phyloP scores from a whole-genome alignment of 345 rosid species.

The Viola odorata region DNA sequence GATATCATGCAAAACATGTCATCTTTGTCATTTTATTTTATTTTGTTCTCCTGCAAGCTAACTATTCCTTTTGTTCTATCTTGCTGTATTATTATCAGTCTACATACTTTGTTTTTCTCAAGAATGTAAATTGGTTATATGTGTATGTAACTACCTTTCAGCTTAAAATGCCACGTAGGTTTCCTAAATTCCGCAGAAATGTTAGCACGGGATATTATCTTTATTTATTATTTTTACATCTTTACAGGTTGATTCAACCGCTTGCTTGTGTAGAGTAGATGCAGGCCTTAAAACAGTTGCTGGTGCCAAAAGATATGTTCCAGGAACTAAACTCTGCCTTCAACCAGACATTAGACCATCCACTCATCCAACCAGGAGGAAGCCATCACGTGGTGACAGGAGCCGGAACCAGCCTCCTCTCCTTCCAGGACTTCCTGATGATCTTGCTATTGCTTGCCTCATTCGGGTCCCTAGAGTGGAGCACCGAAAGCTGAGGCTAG shows the following conservation, averaged over 20 bases:
- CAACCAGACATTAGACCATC: slow-evolving; percentile 69
- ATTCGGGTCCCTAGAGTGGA: slow-evolving; percentile 60
- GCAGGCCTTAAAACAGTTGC: slow-evolving; percentile 71
- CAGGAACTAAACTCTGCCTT: slow-evolving; percentile 65
- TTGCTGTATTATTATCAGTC: neutral
- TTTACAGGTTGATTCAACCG: slow-evolving; percentile 68
- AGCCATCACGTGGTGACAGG: slow-evolving; percentile 51
- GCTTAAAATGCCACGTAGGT: neutral
- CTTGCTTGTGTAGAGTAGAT: slow-evolving; percentile 72
- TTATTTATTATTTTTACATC: slow-evolving; percentile 7
- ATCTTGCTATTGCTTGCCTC: slow-evolving; percentile 79
- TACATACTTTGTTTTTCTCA: neutral
- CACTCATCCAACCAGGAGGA: slow-evolving; percentile 59
- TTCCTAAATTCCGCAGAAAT: neutral
- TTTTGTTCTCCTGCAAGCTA: too few relatives aligned
- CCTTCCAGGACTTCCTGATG: slow-evolving; percentile 75
- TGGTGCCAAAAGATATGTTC: slow-evolving; percentile 60
- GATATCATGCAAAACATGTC: too few relatives aligned
- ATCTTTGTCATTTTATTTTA: too few relatives aligned
- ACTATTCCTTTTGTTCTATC: neutral
- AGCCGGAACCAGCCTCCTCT: slow-evolving; percentile 59
- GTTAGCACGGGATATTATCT: neutral
- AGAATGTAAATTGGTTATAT: neutral
- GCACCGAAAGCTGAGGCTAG: slow-evolving; percentile 64
- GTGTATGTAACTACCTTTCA: neutral